phyloP scores from a whole-genome alignment of 2,329 filamentous ascomycete genomes.

The Phaeosphaeria sp. region DNA sequence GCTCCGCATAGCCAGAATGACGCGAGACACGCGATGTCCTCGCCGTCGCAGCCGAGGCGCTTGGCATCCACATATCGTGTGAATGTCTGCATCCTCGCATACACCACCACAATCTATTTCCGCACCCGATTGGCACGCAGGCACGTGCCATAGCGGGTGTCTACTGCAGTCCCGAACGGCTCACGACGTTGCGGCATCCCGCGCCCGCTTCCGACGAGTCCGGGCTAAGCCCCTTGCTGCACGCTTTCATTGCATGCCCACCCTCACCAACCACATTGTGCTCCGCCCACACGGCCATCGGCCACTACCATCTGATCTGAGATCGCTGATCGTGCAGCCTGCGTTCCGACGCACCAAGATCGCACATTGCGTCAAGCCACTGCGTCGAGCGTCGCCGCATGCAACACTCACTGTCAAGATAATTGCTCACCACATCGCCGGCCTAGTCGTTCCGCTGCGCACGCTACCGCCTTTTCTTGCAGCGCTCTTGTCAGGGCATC shows the following conservation, averaged over 20 bases:
- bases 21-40: slow-evolving; percentile 18
- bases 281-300: not conserved
- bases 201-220: not conserved
- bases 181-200: not conserved
- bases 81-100: slow-evolving; percentile 1
- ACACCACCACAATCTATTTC: not conserved
- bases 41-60: slow-evolving; percentile 11
- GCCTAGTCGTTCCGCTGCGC: not conserved
- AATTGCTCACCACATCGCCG: not conserved
- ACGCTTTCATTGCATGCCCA: not conserved
- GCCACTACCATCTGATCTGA: not conserved
- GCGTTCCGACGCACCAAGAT: not conserved
- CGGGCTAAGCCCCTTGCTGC: not conserved
- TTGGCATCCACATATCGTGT: slow-evolving; percentile 20
- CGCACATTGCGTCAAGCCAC: not conserved
- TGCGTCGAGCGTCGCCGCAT: not conserved
- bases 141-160: not conserved
- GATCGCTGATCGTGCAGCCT: not conserved
- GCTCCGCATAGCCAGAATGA: slow-evolving; percentile 7
- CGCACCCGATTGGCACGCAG: not conserved
- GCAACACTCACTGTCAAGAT: not conserved
- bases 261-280: not conserved
- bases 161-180: not conserved
- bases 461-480: slow-evolving; percentile 9
- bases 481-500: slow-evolving; percentile 13